Evolutionary conservation across 2,329 filamentous ascomycete species (phyloP).

Genomic region (Onygena corvina): DNA sequence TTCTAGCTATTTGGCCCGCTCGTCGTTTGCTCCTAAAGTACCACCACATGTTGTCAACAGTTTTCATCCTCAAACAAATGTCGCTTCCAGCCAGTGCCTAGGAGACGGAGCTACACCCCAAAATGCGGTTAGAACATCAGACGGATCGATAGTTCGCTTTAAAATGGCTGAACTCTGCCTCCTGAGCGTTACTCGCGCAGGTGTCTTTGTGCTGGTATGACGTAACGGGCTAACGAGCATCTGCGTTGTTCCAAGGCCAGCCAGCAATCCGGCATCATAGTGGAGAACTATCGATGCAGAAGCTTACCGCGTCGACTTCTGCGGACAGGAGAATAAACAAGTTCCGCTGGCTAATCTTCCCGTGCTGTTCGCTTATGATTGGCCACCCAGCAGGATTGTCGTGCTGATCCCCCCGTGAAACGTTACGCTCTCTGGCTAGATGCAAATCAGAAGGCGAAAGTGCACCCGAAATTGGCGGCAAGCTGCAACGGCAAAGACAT

Average conservation of each 20-base stretch:
- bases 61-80: neutral
- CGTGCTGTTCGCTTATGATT: neutral
- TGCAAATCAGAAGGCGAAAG: slow-evolving; percentile 3
- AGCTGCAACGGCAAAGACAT: neutral
- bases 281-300: slow-evolving; percentile 5
- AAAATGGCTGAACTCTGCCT: slow-evolving; percentile 1
- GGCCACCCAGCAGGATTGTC: slow-evolving; percentile 5
- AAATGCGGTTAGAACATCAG: too few relatives aligned
- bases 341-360: neutral
- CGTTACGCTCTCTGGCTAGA: slow-evolving; percentile 6
- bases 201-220: neutral
- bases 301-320: slow-evolving; percentile 1
- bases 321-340: neutral
- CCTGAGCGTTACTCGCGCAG: too few relatives aligned
- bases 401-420: slow-evolving; percentile 3
- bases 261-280: slow-evolving; percentile 2
- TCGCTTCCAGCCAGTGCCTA: neutral
- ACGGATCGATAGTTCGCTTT: too few relatives aligned
- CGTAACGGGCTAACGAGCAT: slow-evolving; percentile 2
- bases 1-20: too few relatives aligned
- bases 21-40: too few relatives aligned
- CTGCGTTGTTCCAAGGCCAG: neutral
- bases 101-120: neutral
- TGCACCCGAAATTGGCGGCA: neutral
- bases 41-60: too few relatives aligned